Evolutionary conservation across 352 stramenopile species (phyloP).

Genomic region (Globisporangium cystogenes): DNA sequence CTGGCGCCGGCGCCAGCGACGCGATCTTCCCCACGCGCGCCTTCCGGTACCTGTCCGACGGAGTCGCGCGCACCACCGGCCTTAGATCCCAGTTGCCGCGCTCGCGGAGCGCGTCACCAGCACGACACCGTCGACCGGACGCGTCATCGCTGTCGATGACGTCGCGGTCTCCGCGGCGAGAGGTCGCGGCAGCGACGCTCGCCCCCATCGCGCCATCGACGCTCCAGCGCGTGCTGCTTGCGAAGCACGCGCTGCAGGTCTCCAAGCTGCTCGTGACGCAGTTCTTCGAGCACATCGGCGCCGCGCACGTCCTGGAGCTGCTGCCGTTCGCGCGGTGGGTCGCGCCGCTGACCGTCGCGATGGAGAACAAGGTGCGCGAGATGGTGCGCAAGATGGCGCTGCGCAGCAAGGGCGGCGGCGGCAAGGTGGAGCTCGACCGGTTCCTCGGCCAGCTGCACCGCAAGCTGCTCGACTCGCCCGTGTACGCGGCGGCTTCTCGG

Average conservation of each 20-base stretch:
- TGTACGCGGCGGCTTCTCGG: constrained; percentile 1
- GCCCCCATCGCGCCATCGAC: constrained; percentile 29
- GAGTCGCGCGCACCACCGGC: too few species aligned
- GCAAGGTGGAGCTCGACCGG: constrained; percentile 38
- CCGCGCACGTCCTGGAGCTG: constrained; percentile 38
- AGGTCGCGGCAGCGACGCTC: constrained; percentile 1
- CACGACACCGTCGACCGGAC: too few species aligned
- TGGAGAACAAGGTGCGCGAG: constrained; percentile 26
- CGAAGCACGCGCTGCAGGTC: constrained; percentile 21
- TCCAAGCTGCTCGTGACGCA: constrained; percentile 41
- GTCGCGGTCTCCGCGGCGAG: not conserved
- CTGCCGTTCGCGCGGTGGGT: constrained; percentile 35
- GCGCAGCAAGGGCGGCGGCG: constrained; percentile 38
- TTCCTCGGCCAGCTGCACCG: constrained; percentile 35
- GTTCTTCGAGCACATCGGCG: constrained; percentile 49
- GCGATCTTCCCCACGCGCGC: constrained; percentile 19
- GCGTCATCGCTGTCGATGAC: not conserved
- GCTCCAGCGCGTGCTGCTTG: constrained; percentile 31
- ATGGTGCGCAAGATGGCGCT: constrained; percentile 35
- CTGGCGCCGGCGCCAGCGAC: constrained; percentile 6
- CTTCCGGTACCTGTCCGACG: constrained; percentile 21
- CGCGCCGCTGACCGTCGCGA: constrained; percentile 24
- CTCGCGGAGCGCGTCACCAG: too few species aligned
- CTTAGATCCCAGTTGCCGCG: too few species aligned
- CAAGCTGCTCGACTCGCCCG: constrained; percentile 21